Evolutionary conservation across 345 rosid species (phyloP).

Genomic region (Bretschneidera sinensis): DNA sequence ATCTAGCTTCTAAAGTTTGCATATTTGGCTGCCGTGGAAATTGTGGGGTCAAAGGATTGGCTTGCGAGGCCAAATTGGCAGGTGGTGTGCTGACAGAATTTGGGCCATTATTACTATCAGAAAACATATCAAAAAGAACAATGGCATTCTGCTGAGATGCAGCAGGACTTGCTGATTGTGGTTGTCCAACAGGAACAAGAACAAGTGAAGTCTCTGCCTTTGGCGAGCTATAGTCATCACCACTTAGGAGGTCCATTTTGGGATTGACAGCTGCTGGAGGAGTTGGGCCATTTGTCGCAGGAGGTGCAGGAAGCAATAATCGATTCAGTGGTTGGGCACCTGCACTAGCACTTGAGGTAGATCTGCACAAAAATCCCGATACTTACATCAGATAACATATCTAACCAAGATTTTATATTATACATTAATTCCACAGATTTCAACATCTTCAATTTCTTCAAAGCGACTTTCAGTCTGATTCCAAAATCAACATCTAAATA

Average conservation of each 20-base stretch:
- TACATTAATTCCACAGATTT: constrained; percentile 2
- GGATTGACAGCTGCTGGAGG: constrained; percentile 43
- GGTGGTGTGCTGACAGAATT: constrained; percentile 50
- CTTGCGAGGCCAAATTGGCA: constrained; percentile 37
- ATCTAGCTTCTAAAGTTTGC: constrained; percentile 48
- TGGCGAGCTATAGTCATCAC: constrained; percentile 71
- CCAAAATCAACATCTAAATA: constrained; percentile 3
- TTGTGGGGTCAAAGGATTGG: constrained; percentile 47
- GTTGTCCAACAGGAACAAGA: constrained; percentile 73
- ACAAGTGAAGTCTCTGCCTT: constrained; percentile 63
- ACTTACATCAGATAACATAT: constrained; percentile 12
- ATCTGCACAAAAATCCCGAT: constrained; percentile 37
- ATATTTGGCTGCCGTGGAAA: constrained; percentile 63
- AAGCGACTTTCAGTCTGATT: not conserved
- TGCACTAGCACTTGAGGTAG: constrained; percentile 48
- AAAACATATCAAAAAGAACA: constrained; percentile 80
- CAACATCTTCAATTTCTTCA: not conserved
- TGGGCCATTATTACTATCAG: constrained; percentile 43
- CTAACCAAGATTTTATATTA: constrained; percentile 1
- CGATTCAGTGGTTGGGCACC: constrained; percentile 54
- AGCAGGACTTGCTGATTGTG: constrained; percentile 46
- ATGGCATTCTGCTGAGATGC: constrained; percentile 84
- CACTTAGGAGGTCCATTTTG: constrained; percentile 92
- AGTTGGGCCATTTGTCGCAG: constrained; percentile 55
- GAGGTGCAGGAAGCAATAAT: constrained; percentile 80